phyloP scores from a whole-genome alignment of 257 asterid genomes.

The Jaltomata sinuosa region DNA sequence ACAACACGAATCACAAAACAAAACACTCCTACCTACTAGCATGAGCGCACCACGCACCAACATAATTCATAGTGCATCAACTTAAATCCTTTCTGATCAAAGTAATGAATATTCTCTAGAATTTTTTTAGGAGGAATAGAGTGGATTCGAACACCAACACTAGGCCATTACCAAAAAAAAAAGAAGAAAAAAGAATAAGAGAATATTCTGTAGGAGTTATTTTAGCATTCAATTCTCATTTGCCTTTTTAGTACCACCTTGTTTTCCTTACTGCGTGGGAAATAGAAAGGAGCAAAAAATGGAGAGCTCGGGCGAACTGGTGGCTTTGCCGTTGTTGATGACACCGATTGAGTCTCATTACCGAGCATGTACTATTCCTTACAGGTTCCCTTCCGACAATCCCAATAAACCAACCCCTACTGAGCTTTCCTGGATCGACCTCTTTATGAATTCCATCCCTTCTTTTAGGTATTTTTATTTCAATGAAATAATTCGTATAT shows the following conservation, averaged over 20 bases:
- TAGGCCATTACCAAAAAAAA: neutral
- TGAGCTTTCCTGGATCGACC: conserved; percentile 83
- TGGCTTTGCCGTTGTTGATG: conserved; percentile 52
- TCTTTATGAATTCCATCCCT: conserved; percentile 69
- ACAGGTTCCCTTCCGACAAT: conserved; percentile 81
- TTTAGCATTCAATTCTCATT: neutral
- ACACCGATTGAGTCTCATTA: conserved; percentile 47
- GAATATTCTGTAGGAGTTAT: neutral
- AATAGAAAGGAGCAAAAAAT: conserved; percentile 9
- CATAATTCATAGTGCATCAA: too few species aligned
- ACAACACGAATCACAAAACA: too few species aligned
- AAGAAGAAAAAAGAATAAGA: neutral
- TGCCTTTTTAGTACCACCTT: too few species aligned
- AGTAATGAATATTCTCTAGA: too few species aligned
- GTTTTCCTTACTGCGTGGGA: neutral
- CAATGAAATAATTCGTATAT: neutral
- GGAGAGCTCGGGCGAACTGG: conserved; percentile 95
- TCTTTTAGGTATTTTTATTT: conserved; percentile 68
- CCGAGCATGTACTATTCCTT: conserved; percentile 90
- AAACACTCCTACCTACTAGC: too few species aligned
- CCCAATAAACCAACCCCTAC: conserved; percentile 76
- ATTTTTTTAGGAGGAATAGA: neutral
- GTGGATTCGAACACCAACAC: too few species aligned
- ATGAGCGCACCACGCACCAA: too few species aligned
- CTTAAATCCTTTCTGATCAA: too few species aligned